These are phyloP conservation scores for Metarhizium rileyi DNA, from an alignment of 2,329 filamentous ascomycete species.

Conservation along the genomic window DNA sequence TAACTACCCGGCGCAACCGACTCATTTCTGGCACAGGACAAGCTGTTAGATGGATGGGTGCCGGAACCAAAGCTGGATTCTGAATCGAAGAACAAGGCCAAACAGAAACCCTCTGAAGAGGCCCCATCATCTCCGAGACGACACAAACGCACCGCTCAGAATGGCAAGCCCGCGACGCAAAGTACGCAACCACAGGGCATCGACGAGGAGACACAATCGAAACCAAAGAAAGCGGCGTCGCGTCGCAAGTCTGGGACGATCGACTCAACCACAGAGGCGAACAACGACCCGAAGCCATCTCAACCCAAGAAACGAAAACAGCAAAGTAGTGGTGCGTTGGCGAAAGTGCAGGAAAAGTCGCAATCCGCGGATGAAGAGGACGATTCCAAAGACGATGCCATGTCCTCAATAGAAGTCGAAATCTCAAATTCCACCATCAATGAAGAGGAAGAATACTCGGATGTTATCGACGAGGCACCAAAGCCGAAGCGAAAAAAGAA, in stretches of 20 bases:
- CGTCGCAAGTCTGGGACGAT: slow-evolving; percentile 9
- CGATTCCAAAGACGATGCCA: slow-evolving; percentile 13
- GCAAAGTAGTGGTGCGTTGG: background rate
- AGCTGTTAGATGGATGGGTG: slow-evolving; percentile 26
- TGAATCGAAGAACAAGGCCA: slow-evolving; percentile 18
- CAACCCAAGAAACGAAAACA: background rate
- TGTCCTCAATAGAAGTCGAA: slow-evolving; percentile 11
- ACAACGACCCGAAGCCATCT: slow-evolving; percentile 1
- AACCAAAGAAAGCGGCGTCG: slow-evolving; percentile 7
- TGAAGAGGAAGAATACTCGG: slow-evolving; percentile 30
- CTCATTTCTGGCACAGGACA: slow-evolving; percentile 17
- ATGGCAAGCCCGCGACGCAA: slow-evolving; percentile 11
- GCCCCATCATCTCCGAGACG: slow-evolving; percentile 18
- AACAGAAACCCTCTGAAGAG: slow-evolving; percentile 24
- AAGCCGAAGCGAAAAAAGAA: slow-evolving; percentile 49
- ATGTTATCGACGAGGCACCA: slow-evolving; percentile 63
- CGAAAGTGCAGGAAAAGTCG: slow-evolving; percentile 8
- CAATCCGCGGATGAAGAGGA: slow-evolving; percentile 5
- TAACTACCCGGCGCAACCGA: background rate
- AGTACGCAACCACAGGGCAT: background rate
- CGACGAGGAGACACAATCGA: slow-evolving; percentile 3
- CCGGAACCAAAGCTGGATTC: slow-evolving; percentile 19
- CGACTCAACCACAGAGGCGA: slow-evolving; percentile 8
- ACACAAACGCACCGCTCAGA: slow-evolving; percentile 15
- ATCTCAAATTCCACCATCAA: slow-evolving; percentile 14